Conservation (phyloP, 2,329 filamentous ascomycete species). For the Achaetomium macrosporum region DNA sequence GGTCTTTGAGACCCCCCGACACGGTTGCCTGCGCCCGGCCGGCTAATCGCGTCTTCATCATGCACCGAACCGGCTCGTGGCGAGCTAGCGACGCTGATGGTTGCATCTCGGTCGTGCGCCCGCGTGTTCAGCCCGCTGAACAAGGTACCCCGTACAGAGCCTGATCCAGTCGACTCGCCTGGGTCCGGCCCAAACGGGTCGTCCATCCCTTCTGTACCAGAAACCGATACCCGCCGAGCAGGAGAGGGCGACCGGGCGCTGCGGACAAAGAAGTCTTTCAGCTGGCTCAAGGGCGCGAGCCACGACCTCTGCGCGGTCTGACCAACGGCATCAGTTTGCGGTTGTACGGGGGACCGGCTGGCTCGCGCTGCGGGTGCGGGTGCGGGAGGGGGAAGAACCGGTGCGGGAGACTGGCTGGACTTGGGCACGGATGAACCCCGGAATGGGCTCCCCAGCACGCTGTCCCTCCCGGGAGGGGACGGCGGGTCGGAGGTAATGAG, state of each 20-base stretch:
- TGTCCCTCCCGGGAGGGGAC: conserved; percentile 47
- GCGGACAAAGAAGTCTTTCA: conserved; percentile 29
- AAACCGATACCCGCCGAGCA: conserved; percentile 12
- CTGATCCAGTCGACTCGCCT: conserved; percentile 5
- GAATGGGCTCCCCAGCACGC: conserved; percentile 52
- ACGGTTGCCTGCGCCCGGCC: conserved; percentile 31
- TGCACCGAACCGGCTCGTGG: conserved; percentile 23
- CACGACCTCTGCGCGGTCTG: conserved; percentile 24
- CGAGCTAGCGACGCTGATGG: conserved; percentile 28
- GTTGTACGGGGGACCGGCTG: conserved; percentile 14
- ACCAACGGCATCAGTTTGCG: neutral
- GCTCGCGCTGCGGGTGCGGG: conserved; percentile 12
- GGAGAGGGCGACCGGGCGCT: conserved; percentile 30
- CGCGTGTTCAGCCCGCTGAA: conserved; percentile 9
- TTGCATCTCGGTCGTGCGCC: conserved; percentile 10
- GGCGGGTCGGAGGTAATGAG: conserved; percentile 54
- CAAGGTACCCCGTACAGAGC: conserved; percentile 15
- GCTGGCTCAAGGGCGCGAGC: conserved; percentile 28
- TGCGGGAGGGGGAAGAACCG: conserved; percentile 19
- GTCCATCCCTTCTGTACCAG: conserved; percentile 17
- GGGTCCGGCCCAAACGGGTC: conserved; percentile 25
- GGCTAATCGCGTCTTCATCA: conserved; percentile 37
- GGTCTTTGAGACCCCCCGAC: conserved; percentile 6
- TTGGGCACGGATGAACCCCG: conserved; percentile 32
- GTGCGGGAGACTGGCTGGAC: conserved; percentile 29